A percentile compares a stretch with the other conserved stretches of the same genome.
These are phyloP conservation scores for Suhomyces bribrorum DNA, from an alignment of 1,139 yeast species.

Conservation along the genomic window DNA sequence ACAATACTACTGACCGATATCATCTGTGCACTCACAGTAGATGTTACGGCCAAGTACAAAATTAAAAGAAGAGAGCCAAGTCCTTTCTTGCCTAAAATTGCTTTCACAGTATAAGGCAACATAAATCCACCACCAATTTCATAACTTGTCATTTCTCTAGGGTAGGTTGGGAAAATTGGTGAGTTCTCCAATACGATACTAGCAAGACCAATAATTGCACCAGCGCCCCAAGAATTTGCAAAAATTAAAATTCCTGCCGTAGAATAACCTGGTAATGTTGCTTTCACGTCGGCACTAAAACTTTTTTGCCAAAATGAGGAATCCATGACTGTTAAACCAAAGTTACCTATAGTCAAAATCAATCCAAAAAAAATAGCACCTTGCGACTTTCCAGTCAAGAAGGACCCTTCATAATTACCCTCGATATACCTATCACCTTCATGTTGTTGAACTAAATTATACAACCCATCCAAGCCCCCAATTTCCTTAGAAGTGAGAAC, in stretches of 20 bases:
- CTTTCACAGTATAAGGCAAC: slow-evolving; percentile 29
- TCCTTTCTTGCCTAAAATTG: slow-evolving; percentile 29
- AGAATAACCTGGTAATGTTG: slow-evolving; percentile 41
- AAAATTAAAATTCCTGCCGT: slow-evolving; percentile 34
- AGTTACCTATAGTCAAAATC: slow-evolving; percentile 30
- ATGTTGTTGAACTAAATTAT: slow-evolving; percentile 21
- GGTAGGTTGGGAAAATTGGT: slow-evolving; percentile 32
- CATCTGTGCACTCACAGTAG: slow-evolving; percentile 35
- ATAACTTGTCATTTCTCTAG: slow-evolving; percentile 25
- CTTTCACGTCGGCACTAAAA: slow-evolving; percentile 34
- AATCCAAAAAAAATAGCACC: slow-evolving; percentile 33
- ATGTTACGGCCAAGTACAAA: slow-evolving; percentile 34
- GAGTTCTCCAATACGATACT: slow-evolving; percentile 26
- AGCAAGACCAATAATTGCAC: slow-evolving; percentile 31
- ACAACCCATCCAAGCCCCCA: slow-evolving; percentile 34
- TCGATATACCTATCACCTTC: slow-evolving; percentile 24
- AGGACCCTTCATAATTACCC: slow-evolving; percentile 37
- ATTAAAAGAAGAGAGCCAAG: slow-evolving; percentile 30
- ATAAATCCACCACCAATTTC: slow-evolving; percentile 33
- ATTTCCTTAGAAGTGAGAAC: slow-evolving; percentile 26
- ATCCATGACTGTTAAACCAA: slow-evolving; percentile 35
- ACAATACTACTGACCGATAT: slow-evolving; percentile 33
- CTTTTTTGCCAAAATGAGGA: slow-evolving; percentile 38
- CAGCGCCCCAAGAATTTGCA: slow-evolving; percentile 36
- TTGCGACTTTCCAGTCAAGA: slow-evolving; percentile 37